Evolutionary conservation across 1,284 basidiomycete species (phyloP).

Genomic region (Irpex sp.): DNA sequence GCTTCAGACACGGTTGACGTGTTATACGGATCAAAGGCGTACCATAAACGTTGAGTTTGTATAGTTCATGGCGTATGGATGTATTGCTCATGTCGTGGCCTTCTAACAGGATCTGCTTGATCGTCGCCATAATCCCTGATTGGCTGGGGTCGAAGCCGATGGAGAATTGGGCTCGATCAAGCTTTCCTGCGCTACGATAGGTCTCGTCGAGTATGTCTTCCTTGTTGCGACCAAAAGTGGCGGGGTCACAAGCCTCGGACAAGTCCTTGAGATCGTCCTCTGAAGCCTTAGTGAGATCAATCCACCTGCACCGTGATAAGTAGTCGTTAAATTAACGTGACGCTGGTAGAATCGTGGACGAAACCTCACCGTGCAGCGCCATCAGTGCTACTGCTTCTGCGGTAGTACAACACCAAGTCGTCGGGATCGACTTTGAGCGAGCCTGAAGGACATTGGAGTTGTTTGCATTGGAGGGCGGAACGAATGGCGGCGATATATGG

Average conservation of each 20-base stretch:
- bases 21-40: not conserved
- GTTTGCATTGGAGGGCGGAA: not conserved
- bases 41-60: conserved; percentile 30
- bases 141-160: conserved; percentile 25
- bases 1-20: not conserved
- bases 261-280: conserved; percentile 15
- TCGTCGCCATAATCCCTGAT: conserved; percentile 21
- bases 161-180: conserved; percentile 21
- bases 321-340: not conserved
- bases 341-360: not conserved
- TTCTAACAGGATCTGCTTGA: conserved; percentile 22
- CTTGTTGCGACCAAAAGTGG: conserved; percentile 19
- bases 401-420: not conserved
- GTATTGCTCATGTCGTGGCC: conserved; percentile 7
- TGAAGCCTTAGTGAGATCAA: not conserved
- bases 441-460: not conserved
- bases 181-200: conserved; percentile 24
- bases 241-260: conserved; percentile 17
- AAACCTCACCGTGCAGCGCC: not conserved
- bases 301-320: not conserved
- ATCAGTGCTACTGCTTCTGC: not conserved
- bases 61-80: conserved; percentile 14
- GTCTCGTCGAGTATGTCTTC: conserved; percentile 22
- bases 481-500: not conserved
- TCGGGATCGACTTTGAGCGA: not conserved